Percentiles rank a stretch among this genome's conserved stretches.
Evolutionary conservation across 1,284 basidiomycete species (phyloP).

Genomic region (Apiotrichum montevideense): DNA sequence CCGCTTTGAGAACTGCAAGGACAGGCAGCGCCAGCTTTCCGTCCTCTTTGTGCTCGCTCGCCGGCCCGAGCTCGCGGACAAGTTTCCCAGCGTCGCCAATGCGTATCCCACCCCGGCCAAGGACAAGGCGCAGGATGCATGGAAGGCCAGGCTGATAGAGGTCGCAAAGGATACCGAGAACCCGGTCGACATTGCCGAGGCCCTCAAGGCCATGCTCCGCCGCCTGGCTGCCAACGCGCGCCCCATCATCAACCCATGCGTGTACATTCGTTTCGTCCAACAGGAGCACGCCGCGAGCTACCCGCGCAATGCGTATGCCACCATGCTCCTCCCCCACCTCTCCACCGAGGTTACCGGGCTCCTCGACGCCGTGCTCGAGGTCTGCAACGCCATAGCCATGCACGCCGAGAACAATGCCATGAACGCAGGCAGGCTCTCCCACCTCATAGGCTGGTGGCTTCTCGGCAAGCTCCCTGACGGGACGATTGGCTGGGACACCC

Average conservation of each 20-base stretch:
- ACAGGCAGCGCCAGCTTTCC: constrained; percentile 24
- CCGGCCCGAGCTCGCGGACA: constrained; percentile 17
- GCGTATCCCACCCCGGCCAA: constrained; percentile 2
- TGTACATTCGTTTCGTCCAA: constrained; percentile 31
- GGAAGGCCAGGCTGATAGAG: constrained; percentile 18
- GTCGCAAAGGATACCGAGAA: constrained; percentile 17
- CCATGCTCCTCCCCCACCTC: constrained; percentile 22
- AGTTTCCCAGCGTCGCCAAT: constrained; percentile 25
- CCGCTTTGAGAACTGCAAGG: constrained; percentile 14
- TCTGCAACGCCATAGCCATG: constrained; percentile 29
- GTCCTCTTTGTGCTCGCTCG: constrained; percentile 24
- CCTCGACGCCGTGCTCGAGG: constrained; percentile 34
- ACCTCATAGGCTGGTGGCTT: constrained; percentile 38
- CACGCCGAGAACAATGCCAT: constrained; percentile 29
- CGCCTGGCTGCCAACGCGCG: constrained; percentile 13
- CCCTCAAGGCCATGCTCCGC: constrained; percentile 27
- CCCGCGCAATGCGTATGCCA: constrained; percentile 25
- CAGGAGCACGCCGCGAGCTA: constrained; percentile 37
- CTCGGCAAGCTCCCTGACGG: constrained; percentile 14
- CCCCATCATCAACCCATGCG: constrained; percentile 11
- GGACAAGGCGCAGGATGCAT: constrained; percentile 1
- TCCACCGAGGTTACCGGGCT: constrained; percentile 6
- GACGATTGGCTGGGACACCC: constrained; percentile 19
- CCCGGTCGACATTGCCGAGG: constrained; percentile 27
- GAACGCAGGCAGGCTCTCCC: constrained; percentile 25